phyloP scores from a whole-genome alignment of 345 rosid genomes.

The Sisymbrium altissimum region DNA sequence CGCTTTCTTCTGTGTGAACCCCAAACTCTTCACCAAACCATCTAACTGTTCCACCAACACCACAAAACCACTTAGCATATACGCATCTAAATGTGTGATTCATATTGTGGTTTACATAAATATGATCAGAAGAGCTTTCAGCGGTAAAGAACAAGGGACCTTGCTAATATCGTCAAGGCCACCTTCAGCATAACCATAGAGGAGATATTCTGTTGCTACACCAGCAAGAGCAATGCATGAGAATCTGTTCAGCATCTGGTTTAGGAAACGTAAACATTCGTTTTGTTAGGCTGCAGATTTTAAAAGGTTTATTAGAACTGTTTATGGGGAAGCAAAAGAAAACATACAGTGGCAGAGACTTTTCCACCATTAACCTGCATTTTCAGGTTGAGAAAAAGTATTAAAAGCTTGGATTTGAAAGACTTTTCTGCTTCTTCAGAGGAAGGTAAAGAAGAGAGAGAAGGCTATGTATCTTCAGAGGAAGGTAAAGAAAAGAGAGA shows the following conservation, averaged over 20 bases:
- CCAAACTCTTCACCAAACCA: constrained; percentile 58
- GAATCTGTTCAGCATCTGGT: constrained; percentile 83
- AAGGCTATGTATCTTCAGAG: constrained; percentile 49
- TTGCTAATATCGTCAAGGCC: constrained; percentile 81
- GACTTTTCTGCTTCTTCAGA: neutral
- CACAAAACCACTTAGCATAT: neutral
- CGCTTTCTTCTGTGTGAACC: constrained; percentile 84
- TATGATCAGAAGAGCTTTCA: neutral
- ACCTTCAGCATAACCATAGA: constrained; percentile 77
- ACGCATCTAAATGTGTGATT: neutral
- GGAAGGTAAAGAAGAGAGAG: neutral
- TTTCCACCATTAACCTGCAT: constrained; percentile 72
- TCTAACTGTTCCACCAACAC: constrained; percentile 52
- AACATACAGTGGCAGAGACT: constrained; percentile 71
- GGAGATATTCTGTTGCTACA: constrained; percentile 72
- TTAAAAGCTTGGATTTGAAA: constrained; percentile 18
- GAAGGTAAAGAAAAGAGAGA: neutral
- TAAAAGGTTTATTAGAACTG: neutral
- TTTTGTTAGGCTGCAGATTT: neutral
- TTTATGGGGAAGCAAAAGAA: neutral
- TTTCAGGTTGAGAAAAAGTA: constrained; percentile 1
- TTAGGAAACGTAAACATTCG: neutral
- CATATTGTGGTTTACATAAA: too few relatives aligned
- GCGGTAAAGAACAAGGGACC: constrained; percentile 40
- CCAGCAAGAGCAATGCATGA: constrained; percentile 90